These are phyloP conservation scores for Vickermania ingenoplastis DNA, from an alignment of 208 protist genomes.

Conservation along the genomic window DNA sequence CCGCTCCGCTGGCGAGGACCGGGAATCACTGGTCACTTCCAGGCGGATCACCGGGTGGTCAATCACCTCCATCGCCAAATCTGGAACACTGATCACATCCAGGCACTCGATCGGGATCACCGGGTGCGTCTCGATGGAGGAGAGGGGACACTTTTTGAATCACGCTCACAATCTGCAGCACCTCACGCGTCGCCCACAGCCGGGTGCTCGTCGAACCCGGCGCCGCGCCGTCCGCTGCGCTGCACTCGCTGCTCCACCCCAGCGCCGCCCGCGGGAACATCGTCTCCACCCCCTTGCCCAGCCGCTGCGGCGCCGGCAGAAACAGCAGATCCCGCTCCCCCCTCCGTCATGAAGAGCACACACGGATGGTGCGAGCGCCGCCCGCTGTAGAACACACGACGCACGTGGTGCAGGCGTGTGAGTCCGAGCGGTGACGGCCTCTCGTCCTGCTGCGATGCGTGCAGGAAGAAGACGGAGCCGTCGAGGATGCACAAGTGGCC, in stretches of 20 bases:
- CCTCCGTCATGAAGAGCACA: slow-evolving; percentile 22
- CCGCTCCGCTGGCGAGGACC: slow-evolving; percentile 5
- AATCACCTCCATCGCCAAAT: slow-evolving; percentile 3
- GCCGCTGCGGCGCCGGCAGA: slow-evolving; percentile 9
- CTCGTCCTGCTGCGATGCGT: background rate
- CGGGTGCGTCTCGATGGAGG: slow-evolving; percentile 17
- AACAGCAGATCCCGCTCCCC: slow-evolving; percentile 20
- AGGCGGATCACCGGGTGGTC: background rate
- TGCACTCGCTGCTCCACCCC: too few relatives aligned
- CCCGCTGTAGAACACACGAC: slow-evolving; percentile 16
- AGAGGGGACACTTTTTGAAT: slow-evolving; percentile 13
- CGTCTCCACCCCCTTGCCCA: slow-evolving; percentile 10
- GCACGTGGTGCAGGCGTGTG: slow-evolving; percentile 13
- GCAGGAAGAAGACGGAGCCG: slow-evolving; percentile 13
- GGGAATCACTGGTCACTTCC: too few relatives aligned
- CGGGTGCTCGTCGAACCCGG: background rate
- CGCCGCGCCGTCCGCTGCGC: background rate
- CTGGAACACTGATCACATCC: slow-evolving; percentile 14
- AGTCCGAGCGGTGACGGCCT: slow-evolving; percentile 9
- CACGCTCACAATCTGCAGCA: slow-evolving; percentile 7
- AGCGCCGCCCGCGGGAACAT: slow-evolving; percentile 8
- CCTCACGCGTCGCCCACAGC: slow-evolving; percentile 11
- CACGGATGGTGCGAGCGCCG: slow-evolving; percentile 11
- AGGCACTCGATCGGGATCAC: slow-evolving; percentile 22
- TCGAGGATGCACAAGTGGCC: slow-evolving; percentile 14